Conservation (phyloP, 2,329 filamentous ascomycete species). For the Thermoascus crustaceus region DNA sequence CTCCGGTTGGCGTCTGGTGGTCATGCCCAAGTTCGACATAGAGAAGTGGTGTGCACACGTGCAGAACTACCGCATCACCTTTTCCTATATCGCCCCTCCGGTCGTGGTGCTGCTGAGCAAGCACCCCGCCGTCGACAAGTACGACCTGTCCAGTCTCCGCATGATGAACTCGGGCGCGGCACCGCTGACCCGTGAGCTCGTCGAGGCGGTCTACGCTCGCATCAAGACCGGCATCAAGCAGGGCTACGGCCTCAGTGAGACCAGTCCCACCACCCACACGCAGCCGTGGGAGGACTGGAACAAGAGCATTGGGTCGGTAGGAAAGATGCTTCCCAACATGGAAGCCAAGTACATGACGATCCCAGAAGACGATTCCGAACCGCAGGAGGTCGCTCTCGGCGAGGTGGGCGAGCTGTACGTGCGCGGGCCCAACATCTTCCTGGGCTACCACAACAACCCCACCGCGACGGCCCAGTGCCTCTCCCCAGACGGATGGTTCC, state of each 20-base stretch:
- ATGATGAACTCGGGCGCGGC: conserved; percentile 86
- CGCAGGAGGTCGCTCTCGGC: conserved; percentile 51
- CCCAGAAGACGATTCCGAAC: conserved; percentile 41
- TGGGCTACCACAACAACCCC: conserved; percentile 54
- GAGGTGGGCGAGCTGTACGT: conserved; percentile 63
- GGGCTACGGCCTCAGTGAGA: conserved; percentile 85
- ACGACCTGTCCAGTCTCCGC: conserved; percentile 68
- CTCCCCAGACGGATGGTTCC: conserved; percentile 71
- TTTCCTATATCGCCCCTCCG: conserved; percentile 74
- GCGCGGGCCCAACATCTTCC: conserved; percentile 56
- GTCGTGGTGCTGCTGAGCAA: conserved; percentile 75
- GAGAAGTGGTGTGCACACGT: conserved; percentile 69
- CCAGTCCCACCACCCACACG: conserved; percentile 67
- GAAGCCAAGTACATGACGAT: conserved; percentile 67
- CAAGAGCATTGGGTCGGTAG: conserved; percentile 67
- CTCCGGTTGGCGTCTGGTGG: conserved; percentile 56
- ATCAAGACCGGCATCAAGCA: conserved; percentile 79
- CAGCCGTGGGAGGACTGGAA: conserved; percentile 71
- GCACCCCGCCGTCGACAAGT: conserved; percentile 66
- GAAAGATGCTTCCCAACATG: conserved; percentile 69
- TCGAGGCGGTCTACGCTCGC: conserved; percentile 64
- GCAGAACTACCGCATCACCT: conserved; percentile 66
- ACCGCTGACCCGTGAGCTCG: conserved; percentile 71
- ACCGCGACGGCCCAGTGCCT: conserved; percentile 49
- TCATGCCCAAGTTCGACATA: conserved; percentile 75